These are phyloP conservation scores for Globisporangium okanoganense DNA, from an alignment of 352 stramenopile genomes.

Conservation along the genomic window DNA sequence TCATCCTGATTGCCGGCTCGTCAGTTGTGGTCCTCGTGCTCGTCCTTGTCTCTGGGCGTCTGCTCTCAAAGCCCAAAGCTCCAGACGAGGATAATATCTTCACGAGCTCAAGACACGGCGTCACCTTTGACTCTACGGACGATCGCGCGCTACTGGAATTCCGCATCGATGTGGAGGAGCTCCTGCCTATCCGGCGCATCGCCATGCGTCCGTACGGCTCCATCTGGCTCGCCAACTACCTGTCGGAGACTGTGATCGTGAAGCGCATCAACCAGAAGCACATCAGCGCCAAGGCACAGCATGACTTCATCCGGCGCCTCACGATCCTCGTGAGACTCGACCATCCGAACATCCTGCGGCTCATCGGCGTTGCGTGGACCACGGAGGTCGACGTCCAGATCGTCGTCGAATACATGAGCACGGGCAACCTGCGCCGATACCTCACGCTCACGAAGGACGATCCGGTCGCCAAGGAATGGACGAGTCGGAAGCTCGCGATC, in stretches of 20 bases:
- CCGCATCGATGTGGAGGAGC: constrained; percentile 15
- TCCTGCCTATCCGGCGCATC: constrained; percentile 16
- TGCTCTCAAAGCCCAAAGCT: not conserved
- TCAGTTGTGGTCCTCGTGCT: constrained; percentile 12
- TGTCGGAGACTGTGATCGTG: constrained; percentile 16
- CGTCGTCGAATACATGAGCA: constrained; percentile 71
- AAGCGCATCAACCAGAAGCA: constrained; percentile 23
- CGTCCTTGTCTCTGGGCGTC: constrained; percentile 1
- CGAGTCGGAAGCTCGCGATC: constrained; percentile 48
- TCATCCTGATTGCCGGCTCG: constrained; percentile 11
- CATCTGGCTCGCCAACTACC: constrained; percentile 17
- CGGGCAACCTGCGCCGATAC: constrained; percentile 57
- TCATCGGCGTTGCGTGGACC: constrained; percentile 76
- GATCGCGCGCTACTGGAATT: constrained; percentile 12
- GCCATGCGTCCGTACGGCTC: constrained; percentile 17
- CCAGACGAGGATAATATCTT: constrained; percentile 9
- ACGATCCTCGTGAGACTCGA: constrained; percentile 50
- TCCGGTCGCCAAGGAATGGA: constrained; percentile 33
- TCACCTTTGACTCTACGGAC: constrained; percentile 16
- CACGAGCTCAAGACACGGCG: constrained; percentile 9
- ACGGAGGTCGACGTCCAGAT: constrained; percentile 50
- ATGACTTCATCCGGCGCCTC: constrained; percentile 65
- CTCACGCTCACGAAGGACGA: constrained; percentile 31
- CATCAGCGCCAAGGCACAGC: constrained; percentile 15
- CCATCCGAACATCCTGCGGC: constrained; percentile 77